A percentile compares a stretch with the other conserved stretches of the same genome.
These are phyloP conservation scores for Colletotrichum ledebouriae DNA, from an alignment of 2,329 filamentous ascomycete species.

Conservation along the genomic window DNA sequence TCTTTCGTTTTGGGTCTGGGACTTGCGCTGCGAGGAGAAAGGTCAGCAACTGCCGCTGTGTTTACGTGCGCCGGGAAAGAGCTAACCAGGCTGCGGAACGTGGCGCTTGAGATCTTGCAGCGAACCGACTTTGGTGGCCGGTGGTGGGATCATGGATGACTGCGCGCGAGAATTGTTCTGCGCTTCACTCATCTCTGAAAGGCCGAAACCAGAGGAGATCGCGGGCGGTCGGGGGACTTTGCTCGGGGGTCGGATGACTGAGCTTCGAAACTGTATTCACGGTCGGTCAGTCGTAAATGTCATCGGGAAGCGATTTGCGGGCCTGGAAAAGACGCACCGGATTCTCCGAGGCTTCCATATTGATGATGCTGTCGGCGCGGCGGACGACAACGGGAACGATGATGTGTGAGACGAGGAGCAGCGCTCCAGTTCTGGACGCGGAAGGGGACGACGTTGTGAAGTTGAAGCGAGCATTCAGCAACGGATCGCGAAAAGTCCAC, in stretches of 20 bases:
- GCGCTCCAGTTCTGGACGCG: conserved; percentile 51
- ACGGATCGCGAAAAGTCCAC: conserved; percentile 24
- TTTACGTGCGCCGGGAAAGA: conserved; percentile 33
- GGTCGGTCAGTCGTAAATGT: conserved; percentile 1
- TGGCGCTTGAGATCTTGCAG: conserved; percentile 62
- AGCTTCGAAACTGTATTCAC: conserved; percentile 44
- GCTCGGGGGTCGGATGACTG: conserved; percentile 44
- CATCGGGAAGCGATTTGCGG: background rate
- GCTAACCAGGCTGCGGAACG: conserved; percentile 59
- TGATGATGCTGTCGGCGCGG: conserved; percentile 47
- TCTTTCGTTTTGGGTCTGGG: conserved; percentile 70
- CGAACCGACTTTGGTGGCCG: conserved; percentile 51
- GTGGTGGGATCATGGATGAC: conserved; percentile 56
- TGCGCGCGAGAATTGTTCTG: conserved; percentile 69
- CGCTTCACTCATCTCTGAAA: conserved; percentile 71
- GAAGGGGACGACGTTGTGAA: conserved; percentile 47
- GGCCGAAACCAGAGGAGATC: conserved; percentile 50
- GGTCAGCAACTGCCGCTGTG: conserved; percentile 20
- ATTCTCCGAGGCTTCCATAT: conserved; percentile 54
- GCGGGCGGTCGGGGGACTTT: conserved; percentile 43
- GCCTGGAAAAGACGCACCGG: conserved; percentile 47
- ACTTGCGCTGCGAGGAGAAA: conserved; percentile 53
- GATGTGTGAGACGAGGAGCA: conserved; percentile 53
- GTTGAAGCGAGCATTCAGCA: conserved; percentile 39
- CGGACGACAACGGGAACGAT: conserved; percentile 37